These are phyloP conservation scores for Rutidosis leptorrhynchoides DNA, from an alignment of 129 eudicot species.

Conservation along the genomic window DNA sequence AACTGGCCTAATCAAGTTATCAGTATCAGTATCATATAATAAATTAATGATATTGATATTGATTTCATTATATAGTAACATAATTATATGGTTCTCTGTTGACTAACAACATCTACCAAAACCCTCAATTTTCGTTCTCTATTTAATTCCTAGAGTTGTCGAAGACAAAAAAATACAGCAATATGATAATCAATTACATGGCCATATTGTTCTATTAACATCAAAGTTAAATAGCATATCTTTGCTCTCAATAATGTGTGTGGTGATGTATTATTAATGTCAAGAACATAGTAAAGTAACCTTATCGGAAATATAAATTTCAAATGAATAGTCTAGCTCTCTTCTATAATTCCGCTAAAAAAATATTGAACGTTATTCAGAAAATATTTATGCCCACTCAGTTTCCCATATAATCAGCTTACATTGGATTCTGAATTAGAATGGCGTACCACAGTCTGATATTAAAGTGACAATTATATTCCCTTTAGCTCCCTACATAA, in stretches of 20 bases:
- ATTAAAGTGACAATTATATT: no score
- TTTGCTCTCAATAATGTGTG: constrained; percentile 1
- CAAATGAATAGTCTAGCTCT: no score
- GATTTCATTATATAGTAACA: background rate
- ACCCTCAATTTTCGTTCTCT: background rate
- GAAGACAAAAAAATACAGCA: background rate
- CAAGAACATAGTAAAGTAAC: background rate
- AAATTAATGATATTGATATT: background rate
- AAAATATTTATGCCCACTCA: no score
- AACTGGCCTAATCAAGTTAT: no score
- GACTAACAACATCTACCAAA: background rate
- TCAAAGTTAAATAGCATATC: constrained; percentile 3
- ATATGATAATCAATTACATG: no score
- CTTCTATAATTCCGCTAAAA: no score
- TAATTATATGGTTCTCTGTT: background rate
- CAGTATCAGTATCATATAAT: no score
- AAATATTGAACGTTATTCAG: no score
- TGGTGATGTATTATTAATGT: background rate
- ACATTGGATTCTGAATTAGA: no score
- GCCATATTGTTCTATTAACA: constrained; percentile 2
- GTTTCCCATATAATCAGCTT: no score
- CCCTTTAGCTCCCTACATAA: no score
- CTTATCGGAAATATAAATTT: background rate
- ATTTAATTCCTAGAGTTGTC: background rate
- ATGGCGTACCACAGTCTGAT: no score